Conservation (phyloP, 164 flowering plant species). For the Platanus orientalis region DNA sequence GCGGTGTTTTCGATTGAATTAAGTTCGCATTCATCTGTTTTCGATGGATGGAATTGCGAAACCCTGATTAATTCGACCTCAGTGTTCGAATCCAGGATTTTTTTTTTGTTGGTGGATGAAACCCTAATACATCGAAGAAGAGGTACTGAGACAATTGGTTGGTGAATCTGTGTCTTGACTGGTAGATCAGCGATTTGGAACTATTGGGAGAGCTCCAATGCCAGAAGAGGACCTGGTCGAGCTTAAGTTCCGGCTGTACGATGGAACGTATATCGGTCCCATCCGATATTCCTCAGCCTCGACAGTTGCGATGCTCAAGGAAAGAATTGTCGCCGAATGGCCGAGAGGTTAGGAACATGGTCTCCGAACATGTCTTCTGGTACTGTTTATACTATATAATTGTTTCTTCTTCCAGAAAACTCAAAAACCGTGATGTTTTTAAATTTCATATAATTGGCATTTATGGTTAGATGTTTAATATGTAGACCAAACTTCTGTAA, state of each 20-base stretch:
- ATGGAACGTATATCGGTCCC: constrained; percentile 67
- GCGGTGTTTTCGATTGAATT: neutral
- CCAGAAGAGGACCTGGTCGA: constrained; percentile 64
- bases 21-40: too few relatives aligned
- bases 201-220: constrained; percentile 24
- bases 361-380: neutral
- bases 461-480: too few relatives aligned
- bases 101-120: neutral
- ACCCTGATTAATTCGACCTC: neutral
- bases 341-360: constrained; percentile 41
- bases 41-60: neutral
- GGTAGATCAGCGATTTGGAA: constrained; percentile 3
- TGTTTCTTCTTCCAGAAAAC: neutral
- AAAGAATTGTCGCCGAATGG: constrained; percentile 59
- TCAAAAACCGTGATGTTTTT: too few relatives aligned
- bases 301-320: constrained; percentile 57
- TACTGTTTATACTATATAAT: neutral
- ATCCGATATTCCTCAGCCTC: constrained; percentile 52
- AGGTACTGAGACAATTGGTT: neutral
- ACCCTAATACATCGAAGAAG: constrained; percentile 1
- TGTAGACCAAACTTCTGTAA: too few relatives aligned
- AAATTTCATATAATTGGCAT: too few relatives aligned
- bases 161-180: neutral
- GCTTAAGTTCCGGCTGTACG: constrained; percentile 53
- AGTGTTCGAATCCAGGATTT: neutral